phyloP scores from a whole-genome alignment of 2,329 filamentous ascomycete species.

The Ophiostoma ulmi region DNA sequence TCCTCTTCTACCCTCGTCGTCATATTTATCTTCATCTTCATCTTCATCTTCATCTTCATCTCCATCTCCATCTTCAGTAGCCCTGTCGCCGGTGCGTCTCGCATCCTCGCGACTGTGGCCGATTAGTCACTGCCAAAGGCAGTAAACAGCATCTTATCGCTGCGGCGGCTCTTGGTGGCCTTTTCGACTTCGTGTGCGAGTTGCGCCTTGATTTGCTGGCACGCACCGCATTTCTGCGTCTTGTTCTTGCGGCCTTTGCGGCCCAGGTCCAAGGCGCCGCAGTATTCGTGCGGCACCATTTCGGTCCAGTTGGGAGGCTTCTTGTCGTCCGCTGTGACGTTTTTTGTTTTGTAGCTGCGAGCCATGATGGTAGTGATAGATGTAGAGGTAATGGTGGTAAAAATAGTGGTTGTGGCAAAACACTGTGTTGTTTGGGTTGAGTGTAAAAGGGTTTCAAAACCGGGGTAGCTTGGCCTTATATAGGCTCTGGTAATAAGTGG shows the following conservation, averaged over 20 bases:
- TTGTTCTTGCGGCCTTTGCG: conserved; percentile 25
- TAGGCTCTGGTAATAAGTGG: no score
- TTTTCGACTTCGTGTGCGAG: conserved; percentile 16
- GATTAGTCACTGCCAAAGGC: no score
- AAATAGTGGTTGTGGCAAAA: not conserved
- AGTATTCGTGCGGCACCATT: conserved; percentile 24
- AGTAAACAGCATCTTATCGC: conserved; percentile 24
- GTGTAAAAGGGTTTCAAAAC: no score
- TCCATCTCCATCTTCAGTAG: no score
- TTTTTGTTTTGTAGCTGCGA: conserved; percentile 24
- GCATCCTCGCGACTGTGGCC: no score
- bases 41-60: no score
- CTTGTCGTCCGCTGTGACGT: conserved; percentile 11
- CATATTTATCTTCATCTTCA: no score
- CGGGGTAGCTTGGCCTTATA: no score
- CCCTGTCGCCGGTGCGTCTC: no score
- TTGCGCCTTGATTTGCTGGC: conserved; percentile 22
- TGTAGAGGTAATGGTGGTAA: not conserved
- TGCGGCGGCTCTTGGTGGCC: conserved; percentile 20
- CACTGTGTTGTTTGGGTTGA: no score
- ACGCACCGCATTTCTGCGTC: conserved; percentile 23
- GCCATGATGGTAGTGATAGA: conserved; percentile 16
- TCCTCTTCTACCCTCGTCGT: no score
- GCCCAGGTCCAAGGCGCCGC: conserved; percentile 23
- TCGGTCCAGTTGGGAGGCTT: conserved; percentile 26